Percentiles rank a stretch among this genome's conserved stretches.
Evolutionary conservation across 2,329 filamentous ascomycete species (phyloP).

Genomic region (Colletotrichum brevisporum): DNA sequence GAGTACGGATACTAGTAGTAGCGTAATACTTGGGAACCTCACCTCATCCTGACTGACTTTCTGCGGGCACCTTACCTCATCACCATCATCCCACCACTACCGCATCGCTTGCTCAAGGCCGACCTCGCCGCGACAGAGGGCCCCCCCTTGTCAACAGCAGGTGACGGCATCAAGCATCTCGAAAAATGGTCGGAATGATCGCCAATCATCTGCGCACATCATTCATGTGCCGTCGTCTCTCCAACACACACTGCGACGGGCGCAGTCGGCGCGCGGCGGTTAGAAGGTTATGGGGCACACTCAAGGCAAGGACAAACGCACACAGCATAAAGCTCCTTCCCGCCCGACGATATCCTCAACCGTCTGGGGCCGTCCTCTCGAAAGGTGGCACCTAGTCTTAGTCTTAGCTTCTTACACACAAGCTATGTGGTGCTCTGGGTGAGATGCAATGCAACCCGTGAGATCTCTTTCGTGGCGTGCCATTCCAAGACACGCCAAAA

Average conservation of each 20-base stretch:
- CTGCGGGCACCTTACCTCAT: neutral
- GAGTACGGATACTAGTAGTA: no score
- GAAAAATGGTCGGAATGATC: conserved; percentile 23
- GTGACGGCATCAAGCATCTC: conserved; percentile 13
- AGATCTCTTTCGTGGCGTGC: conserved; percentile 38
- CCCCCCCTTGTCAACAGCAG: neutral
- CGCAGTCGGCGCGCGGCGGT: conserved; percentile 1
- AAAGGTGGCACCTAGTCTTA: conserved; percentile 9
- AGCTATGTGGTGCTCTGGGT: conserved; percentile 6
- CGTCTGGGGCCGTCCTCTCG: neutral
- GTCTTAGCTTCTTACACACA: no score
- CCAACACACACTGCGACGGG: neutral
- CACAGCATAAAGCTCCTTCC: conserved; percentile 10
- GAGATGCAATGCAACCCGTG: conserved; percentile 23
- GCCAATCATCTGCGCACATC: conserved; percentile 36
- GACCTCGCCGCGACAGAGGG: neutral
- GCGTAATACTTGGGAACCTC: neutral
- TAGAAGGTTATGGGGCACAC: conserved; percentile 4
- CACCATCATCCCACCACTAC: neutral
- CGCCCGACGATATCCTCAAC: neutral
- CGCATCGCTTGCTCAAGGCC: neutral
- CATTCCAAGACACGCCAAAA: conserved; percentile 35
- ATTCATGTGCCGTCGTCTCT: conserved; percentile 26
- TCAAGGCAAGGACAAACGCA: no score
- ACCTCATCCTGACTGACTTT: neutral